A percentile compares a stretch with the other conserved stretches of the same genome.
Evolutionary conservation across 2,329 filamentous ascomycete species (phyloP).

Genomic region (Leptosphaerulina australis): DNA sequence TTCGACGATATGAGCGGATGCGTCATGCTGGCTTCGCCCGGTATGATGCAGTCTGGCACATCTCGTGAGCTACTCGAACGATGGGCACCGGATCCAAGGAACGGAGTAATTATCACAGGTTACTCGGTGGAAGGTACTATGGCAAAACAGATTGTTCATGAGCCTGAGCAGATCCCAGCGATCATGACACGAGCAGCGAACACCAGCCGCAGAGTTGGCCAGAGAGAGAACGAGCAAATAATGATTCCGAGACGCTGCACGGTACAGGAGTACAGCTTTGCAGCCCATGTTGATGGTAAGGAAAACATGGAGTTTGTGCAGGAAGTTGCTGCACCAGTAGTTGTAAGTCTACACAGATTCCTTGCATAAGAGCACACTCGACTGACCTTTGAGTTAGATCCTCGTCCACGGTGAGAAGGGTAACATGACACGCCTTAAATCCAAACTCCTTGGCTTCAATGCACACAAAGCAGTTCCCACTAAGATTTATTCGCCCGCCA

Average conservation of each 20-base stretch:
- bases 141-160: constrained; percentile 93
- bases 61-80: constrained; percentile 90
- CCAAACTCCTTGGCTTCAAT: constrained; percentile 91
- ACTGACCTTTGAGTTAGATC: constrained; percentile 63
- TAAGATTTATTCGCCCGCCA: constrained; percentile 91
- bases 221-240: constrained; percentile 77
- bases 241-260: constrained; percentile 93
- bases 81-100: constrained; percentile 95
- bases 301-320: constrained; percentile 98
- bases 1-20: constrained; percentile 96
- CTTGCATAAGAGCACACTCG: not conserved
- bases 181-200: constrained; percentile 70
- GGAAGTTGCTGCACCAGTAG: constrained; percentile 87
- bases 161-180: constrained; percentile 92
- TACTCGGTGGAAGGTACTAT: constrained; percentile 99
- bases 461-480: constrained; percentile 78
- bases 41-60: constrained; percentile 97
- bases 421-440: constrained; percentile 97
- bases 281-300: constrained; percentile 92
- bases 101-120: constrained; percentile 97
- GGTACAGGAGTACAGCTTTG: constrained; percentile 93
- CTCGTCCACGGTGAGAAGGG: constrained; percentile 96
- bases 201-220: constrained; percentile 65
- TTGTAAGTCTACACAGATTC: constrained; percentile 65
- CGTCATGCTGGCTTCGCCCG: constrained; percentile 95